Conservation (phyloP, 2,329 filamentous ascomycete genomes). For the Aspergillus piperis region DNA sequence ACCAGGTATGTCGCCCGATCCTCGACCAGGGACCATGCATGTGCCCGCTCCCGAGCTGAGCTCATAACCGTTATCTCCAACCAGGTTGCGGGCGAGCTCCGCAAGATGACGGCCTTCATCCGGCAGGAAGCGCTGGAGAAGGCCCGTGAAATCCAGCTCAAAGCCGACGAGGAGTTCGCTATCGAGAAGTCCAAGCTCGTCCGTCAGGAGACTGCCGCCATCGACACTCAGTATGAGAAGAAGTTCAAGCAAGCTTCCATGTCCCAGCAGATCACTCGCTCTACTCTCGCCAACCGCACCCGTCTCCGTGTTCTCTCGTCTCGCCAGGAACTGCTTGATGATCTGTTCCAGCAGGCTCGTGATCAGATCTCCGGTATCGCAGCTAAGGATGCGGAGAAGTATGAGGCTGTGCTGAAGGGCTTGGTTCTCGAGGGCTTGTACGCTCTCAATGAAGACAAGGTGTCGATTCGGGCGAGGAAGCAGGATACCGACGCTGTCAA, state of each 20-base stretch:
- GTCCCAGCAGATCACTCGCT: slow-evolving; percentile 98
- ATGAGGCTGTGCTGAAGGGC: slow-evolving; percentile 73
- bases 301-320: slow-evolving; percentile 83
- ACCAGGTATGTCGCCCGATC: slow-evolving; percentile 68
- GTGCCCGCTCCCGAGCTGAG: slow-evolving; percentile 24
- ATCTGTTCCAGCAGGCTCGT: slow-evolving; percentile 79
- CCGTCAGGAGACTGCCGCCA: slow-evolving; percentile 87
- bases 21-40: slow-evolving; percentile 3
- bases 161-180: slow-evolving; percentile 97
- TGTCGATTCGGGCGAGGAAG: slow-evolving; percentile 75
- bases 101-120: slow-evolving; percentile 99
- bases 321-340: slow-evolving; percentile 86
- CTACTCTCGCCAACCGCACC: slow-evolving; percentile 94
- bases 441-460: slow-evolving; percentile 76
- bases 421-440: slow-evolving; percentile 89
- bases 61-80: slow-evolving; percentile 13
- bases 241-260: slow-evolving; percentile 99
- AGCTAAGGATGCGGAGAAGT: slow-evolving; percentile 60
- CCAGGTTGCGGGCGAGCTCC: slow-evolving; percentile 94
- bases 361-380: slow-evolving; percentile 68
- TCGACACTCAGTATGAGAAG: slow-evolving; percentile 93
- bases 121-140: slow-evolving; percentile 97
- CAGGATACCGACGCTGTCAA: slow-evolving; percentile 74
- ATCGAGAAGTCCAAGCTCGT: slow-evolving; percentile 99
- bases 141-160: slow-evolving; percentile 94